Base-by-base conservation (phyloP, 441 rosid species). In the Corymbia calophylla region DNA sequence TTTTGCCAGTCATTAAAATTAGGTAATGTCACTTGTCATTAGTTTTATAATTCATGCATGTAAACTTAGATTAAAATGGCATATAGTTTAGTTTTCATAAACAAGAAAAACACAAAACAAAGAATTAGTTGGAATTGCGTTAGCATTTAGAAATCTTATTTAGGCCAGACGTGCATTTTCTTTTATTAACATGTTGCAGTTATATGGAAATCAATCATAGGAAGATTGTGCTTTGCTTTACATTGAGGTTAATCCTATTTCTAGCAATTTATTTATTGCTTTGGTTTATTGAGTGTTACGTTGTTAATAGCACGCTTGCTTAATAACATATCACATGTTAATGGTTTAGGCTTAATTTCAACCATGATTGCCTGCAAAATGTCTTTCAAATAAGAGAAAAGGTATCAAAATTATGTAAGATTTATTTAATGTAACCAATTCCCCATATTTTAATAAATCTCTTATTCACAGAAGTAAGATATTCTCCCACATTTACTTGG, bases 211-310 rank as follows among this genome's bases (percentile, higher is more conserved):
- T 60, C 27, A 60, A 60, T 60, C 17, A 60, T 60, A 27, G 31
- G 15, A 60, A 51, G 29, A 0, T 29, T 29, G 68, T 60, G 68
- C 68, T 60, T 60, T 60, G 31, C 32, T 60, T 60, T 60, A 32
- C 68, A 27, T 60, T 60, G 29, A 60, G 32, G 68, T 0, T 60
- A 0, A 29, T 29, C 1, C 0, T 27, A 29, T 6, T 60, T 60
- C 0, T 60, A 27, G 68, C 17, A 60, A 29, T 60, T 56, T 56
- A 56, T 23, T 23, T 23, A 0, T 56, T 56, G 14, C 29, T 56
- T 56, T 0, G 0, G 62, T 56, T 56, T 23, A 23, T 56, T 56
- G 62, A 56, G 0, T 56, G 62, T 0, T 23, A 56, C 0, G 0
- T 56, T 56, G 62, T 56, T 56, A 29, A 56, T 56, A 21, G 62